These are phyloP conservation scores for Lavandula angustifolia DNA, from an alignment of 257 asterid genomes.

Conservation along the genomic window DNA sequence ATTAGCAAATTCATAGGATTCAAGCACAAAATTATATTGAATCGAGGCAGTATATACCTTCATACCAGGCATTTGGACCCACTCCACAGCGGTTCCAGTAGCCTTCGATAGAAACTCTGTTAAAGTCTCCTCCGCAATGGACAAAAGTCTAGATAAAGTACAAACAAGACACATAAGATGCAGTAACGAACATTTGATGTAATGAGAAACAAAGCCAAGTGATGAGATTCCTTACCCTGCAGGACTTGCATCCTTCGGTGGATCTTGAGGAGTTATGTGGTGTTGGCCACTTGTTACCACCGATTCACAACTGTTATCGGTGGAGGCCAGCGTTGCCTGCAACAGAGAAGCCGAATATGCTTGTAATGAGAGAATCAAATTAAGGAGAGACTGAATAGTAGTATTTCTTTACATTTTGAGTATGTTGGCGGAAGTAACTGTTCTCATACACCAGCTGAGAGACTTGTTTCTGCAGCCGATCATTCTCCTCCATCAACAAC, in stretches of 20 bases:
- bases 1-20: too few species aligned
- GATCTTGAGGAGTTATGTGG: constrained; percentile 83
- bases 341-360: background rate
- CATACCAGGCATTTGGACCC: constrained; percentile 99
- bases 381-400: background rate
- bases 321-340: constrained; percentile 73
- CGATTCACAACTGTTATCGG: constrained; percentile 95
- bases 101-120: constrained; percentile 99
- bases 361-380: background rate
- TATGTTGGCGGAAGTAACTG: constrained; percentile 79
- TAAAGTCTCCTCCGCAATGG: constrained; percentile 99
- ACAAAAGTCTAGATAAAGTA: constrained; percentile 67
- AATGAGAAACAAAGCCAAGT: background rate
- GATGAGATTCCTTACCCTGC: constrained; percentile 62
- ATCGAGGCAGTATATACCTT: constrained; percentile 47
- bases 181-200: background rate
- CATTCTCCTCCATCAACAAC: constrained; percentile 98
- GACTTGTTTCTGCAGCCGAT: constrained; percentile 94
- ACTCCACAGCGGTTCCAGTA: constrained; percentile 99
- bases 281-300: constrained; percentile 98
- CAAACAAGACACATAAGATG: constrained; percentile 27
- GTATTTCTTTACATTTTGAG: constrained; percentile 56
- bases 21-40: too few species aligned
- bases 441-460: constrained; percentile 93
- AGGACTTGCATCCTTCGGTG: constrained; percentile 99